These are phyloP conservation scores for Bacterosira constricta DNA, from an alignment of 108 stramenopile genomes.

Conservation along the genomic window DNA sequence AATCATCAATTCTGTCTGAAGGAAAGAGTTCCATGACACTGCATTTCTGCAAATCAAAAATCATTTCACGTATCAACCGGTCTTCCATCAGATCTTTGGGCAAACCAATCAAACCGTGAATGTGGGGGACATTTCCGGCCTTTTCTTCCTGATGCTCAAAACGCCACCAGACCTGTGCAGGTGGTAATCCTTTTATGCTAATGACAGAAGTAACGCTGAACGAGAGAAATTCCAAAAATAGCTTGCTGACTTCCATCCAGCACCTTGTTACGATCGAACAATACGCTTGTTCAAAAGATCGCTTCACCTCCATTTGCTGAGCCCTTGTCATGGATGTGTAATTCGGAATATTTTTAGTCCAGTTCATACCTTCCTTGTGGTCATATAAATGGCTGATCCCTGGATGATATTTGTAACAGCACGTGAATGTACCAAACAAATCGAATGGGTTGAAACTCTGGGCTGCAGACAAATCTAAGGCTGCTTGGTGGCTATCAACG, in stretches of 20 bases:
- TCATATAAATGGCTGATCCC: constrained; percentile 3
- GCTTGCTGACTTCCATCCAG: constrained; percentile 15
- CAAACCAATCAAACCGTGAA: constrained; percentile 10
- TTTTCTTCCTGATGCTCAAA: constrained; percentile 20
- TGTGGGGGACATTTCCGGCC: constrained; percentile 23
- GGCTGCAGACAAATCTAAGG: constrained; percentile 7
- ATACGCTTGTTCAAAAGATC: constrained; percentile 13
- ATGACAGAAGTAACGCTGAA: background rate
- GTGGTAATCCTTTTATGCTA: background rate
- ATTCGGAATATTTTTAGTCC: constrained; percentile 8
- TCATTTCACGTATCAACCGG: background rate
- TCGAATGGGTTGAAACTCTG: constrained; percentile 1
- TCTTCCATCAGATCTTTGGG: too few relatives aligned
- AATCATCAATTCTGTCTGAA: too few relatives aligned
- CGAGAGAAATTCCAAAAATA: constrained; percentile 11
- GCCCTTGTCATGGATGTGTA: background rate
- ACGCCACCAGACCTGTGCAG: background rate
- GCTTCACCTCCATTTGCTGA: constrained; percentile 3
- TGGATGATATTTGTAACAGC: background rate
- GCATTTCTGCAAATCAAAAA: background rate
- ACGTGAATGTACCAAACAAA: constrained; percentile 20
- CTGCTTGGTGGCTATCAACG: constrained; percentile 11
- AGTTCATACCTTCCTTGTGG: background rate
- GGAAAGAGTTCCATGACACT: too few relatives aligned
- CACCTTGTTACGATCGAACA: background rate